Base-by-base conservation (phyloP, 176 grass and related monocot genomes). In the Themeda triandra region DNA sequence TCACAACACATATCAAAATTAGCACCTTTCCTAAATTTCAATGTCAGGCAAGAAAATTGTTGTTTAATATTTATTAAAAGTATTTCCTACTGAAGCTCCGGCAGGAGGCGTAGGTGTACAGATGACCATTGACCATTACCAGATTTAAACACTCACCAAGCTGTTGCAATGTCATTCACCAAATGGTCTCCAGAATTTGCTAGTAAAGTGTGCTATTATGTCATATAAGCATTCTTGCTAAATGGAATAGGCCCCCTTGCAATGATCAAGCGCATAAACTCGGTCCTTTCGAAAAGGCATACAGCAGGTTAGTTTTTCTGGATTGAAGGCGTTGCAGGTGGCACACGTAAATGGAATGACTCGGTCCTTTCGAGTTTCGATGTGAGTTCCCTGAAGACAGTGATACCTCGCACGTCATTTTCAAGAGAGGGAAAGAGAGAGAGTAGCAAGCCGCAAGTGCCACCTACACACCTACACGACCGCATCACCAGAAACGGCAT, bases 401-500 rank as follows among this genome's bases (percentile, higher is more conserved):
- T 12, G 58, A 2, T 59, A 73, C 17, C 48, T 24, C 2, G 45
- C 18, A 77, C 0, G 83, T 69, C 46, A 83, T 78, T 83, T 48
- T 48, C 45, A 48, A 74, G 69, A 73, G 31, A n/a, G n/a, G n/a
- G n/a, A n/a, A n/a, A n/a, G n/a, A 76, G 48, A 75, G 81, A 19
- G 77, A 65, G 44, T 41, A 48, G 45, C 31, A n/a, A 62, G 10
- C 33, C 33, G 24, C 24, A 80, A 64, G 24, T 67, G 70, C 60
- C 73, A 75, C 78, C 37, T 7, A n/a, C n/a, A n/a, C n/a, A n/a
- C n/a, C n/a, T n/a, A 63, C 27, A 63, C 12, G 60, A 28, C 63
- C 10, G 7, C 10, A 70, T 63, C 73, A 70, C 65, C 79, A 71
- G 30, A 71, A 82, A 77, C 17, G 73, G 72, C 49, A 81, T 19